A percentile compares a stretch with the other conserved stretches of the same genome.
Conservation (phyloP, 495 filamentous ascomycete genomes). For the Penicillium fimorum region DNA sequence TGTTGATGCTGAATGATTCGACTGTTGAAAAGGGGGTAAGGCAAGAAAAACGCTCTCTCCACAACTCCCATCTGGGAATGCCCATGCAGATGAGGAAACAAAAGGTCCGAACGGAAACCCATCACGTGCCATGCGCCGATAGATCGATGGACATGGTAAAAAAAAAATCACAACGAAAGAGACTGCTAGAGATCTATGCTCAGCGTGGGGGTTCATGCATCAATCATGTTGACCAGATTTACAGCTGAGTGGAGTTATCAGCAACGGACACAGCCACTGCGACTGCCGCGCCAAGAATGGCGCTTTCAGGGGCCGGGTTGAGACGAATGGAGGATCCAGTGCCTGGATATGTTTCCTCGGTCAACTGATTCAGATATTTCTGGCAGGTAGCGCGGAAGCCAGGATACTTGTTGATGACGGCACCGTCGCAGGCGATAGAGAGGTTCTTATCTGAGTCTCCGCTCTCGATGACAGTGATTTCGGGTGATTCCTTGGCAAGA, state of each 20-base stretch:
- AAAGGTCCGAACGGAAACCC: conserved; percentile 1
- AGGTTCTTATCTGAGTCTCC: conserved; percentile 31
- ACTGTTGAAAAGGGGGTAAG: neutral
- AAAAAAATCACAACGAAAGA: conserved; percentile 21
- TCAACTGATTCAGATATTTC: conserved; percentile 46
- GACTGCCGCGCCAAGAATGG: conserved; percentile 57
- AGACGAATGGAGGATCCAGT: conserved; percentile 36
- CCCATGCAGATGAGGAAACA: conserved; percentile 10
- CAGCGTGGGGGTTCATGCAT: conserved; percentile 13
- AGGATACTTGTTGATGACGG: conserved; percentile 60
- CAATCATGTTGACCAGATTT: conserved; percentile 12
- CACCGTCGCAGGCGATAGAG: conserved; percentile 57
- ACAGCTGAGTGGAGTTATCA: conserved; percentile 17
- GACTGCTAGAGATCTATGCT: conserved; percentile 16
- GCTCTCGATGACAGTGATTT: conserved; percentile 44
- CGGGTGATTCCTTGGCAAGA: conserved; percentile 35
- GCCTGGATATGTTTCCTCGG: conserved; percentile 30
- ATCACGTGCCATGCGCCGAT: conserved; percentile 20
- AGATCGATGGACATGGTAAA: conserved; percentile 9
- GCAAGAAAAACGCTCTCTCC: conserved; percentile 7
- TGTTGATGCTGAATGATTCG: conserved; percentile 17
- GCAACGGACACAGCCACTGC: conserved; percentile 50
- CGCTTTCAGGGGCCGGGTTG: conserved; percentile 51
- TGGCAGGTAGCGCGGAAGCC: conserved; percentile 54
- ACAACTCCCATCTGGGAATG: conserved; percentile 4